These are phyloP conservation scores for Flaveria bidentis DNA, from an alignment of 129 eudicot species.

Conservation along the genomic window DNA sequence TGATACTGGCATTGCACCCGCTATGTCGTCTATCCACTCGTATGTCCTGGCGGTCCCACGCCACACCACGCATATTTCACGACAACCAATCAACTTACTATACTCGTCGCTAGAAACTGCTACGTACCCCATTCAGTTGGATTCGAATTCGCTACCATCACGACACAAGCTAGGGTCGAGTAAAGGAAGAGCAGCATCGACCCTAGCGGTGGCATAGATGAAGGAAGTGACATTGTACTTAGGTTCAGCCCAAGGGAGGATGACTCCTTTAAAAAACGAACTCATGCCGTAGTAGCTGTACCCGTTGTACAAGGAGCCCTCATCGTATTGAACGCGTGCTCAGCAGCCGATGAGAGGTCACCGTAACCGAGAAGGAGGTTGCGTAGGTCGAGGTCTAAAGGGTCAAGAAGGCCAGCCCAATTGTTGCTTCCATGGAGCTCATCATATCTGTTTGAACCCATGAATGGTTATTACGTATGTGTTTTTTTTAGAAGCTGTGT, in stretches of 20 bases:
- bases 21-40: constrained; percentile 47
- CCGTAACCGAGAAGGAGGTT: constrained; percentile 59
- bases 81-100: constrained; percentile 42
- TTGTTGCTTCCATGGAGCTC: constrained; percentile 43
- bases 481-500: not conserved
- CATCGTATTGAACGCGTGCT: constrained; percentile 56
- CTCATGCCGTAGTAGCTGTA: constrained; percentile 28
- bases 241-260: constrained; percentile 39
- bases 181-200: not conserved
- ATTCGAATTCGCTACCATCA: constrained; percentile 30
- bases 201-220: constrained; percentile 30
- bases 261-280: constrained; percentile 30
- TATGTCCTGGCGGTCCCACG: constrained; percentile 39
- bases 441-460: constrained; percentile 30
- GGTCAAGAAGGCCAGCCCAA: constrained; percentile 69
- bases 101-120: constrained; percentile 54
- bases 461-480: not conserved
- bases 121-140: constrained; percentile 64
- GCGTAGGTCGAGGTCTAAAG: constrained; percentile 48
- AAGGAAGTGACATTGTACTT: constrained; percentile 39
- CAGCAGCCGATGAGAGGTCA: constrained; percentile 63
- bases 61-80: constrained; percentile 62
- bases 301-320: constrained; percentile 50
- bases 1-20: constrained; percentile 24
- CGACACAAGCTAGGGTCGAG: constrained; percentile 21